These are phyloP conservation scores for Peziza echinospora DNA, from an alignment of 495 filamentous ascomycete species.

Conservation along the genomic window DNA sequence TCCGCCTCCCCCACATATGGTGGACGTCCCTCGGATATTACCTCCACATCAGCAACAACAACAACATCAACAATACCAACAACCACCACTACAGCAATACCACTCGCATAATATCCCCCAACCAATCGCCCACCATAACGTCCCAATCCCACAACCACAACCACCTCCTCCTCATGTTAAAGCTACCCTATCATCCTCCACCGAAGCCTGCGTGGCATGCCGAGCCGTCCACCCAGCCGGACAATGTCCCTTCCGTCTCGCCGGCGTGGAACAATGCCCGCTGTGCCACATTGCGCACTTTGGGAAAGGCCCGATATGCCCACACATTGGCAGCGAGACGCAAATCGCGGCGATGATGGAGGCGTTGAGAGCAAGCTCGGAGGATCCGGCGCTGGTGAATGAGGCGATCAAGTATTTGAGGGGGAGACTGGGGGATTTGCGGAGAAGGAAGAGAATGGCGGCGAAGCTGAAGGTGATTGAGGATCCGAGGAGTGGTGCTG, in stretches of 20 bases:
- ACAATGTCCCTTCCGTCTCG: conserved; percentile 36
- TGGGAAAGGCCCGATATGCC: conserved; percentile 33
- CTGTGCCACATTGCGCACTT: conserved; percentile 49
- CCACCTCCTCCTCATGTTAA: background rate
- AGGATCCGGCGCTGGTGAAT: conserved; percentile 30
- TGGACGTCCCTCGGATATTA: too few relatives aligned
- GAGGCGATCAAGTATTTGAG: conserved; percentile 33
- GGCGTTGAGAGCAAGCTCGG: conserved; percentile 34
- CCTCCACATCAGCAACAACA: background rate
- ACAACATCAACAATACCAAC: background rate
- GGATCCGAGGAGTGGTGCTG: background rate
- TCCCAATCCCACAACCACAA: background rate
- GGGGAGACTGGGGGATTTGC: conserved; percentile 27
- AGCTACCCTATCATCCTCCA: background rate
- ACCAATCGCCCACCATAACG: background rate
- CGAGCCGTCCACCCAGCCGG: conserved; percentile 30
- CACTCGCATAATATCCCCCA: background rate
- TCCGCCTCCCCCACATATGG: background rate
- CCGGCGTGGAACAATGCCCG: conserved; percentile 40
- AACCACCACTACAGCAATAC: background rate
- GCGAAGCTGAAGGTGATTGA: background rate
- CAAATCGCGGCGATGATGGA: conserved; percentile 39
- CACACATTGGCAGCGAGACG: conserved; percentile 34
- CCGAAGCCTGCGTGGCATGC: conserved; percentile 34
- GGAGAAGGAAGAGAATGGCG: background rate